phyloP scores from a whole-genome alignment of 345 rosid species.

The Jatropha curcas region DNA sequence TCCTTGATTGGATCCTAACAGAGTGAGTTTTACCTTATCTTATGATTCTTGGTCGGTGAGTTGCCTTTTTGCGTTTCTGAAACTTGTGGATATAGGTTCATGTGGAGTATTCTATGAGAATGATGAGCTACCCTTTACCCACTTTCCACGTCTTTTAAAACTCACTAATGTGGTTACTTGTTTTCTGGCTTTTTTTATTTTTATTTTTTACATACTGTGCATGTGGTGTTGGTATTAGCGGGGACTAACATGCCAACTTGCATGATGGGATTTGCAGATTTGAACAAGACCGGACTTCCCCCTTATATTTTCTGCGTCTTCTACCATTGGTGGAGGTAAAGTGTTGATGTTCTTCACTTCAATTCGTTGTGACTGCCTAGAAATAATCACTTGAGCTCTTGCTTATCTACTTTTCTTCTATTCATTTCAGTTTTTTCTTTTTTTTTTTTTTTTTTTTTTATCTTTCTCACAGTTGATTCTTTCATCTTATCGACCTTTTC shows the following conservation, averaged over 20 bases:
- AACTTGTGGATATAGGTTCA: not conserved
- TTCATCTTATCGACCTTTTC: not conserved
- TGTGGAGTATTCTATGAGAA: not conserved
- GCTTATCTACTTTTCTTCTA: no score
- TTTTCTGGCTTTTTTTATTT: not conserved
- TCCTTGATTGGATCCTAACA: conserved; percentile 79
- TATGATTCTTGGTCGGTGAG: not conserved
- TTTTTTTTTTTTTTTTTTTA: conserved; percentile 4
- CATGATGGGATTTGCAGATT: conserved; percentile 54
- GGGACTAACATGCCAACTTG: not conserved
- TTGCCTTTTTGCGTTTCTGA: not conserved
- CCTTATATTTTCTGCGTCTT: conserved; percentile 69
- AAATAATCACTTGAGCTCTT: not conserved
- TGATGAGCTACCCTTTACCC: not conserved
- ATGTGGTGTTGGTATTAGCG: not conserved
- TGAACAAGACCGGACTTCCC: conserved; percentile 87
- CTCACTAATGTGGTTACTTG: not conserved
- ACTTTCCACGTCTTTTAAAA: not conserved
- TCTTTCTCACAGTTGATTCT: not conserved
- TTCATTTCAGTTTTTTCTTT: no score
- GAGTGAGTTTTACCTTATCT: conserved; percentile 59
- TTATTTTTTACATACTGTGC: no score
- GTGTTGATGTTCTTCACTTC: conserved; percentile 27
- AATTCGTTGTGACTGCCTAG: not conserved
- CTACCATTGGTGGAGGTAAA: conserved; percentile 73